These are phyloP conservation scores for Zasmidium cellare DNA, from an alignment of 2,329 filamentous ascomycete species.

Conservation along the genomic window DNA sequence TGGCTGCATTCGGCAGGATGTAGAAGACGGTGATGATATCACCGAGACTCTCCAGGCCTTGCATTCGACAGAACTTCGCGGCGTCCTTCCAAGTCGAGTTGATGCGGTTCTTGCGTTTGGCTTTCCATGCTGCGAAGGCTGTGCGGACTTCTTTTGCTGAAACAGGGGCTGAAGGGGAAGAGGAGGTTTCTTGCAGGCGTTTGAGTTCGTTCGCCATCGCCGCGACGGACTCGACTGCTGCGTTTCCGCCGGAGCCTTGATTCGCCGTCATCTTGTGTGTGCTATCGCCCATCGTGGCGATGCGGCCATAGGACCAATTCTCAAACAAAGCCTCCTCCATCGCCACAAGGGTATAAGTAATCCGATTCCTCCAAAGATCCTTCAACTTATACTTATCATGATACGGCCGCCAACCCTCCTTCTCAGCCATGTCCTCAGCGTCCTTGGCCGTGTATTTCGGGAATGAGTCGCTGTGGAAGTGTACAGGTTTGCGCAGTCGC, in stretches of 20 bases:
- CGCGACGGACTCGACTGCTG: conserved; percentile 26
- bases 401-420: conserved; percentile 24
- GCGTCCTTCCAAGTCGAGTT: conserved; percentile 17
- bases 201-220: conserved; percentile 27
- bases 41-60: conserved; percentile 15
- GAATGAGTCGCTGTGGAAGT: conserved; percentile 32
- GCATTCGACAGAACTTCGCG: conserved; percentile 21
- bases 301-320: conserved; percentile 26
- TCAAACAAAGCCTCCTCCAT: conserved; percentile 29
- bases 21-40: conserved; percentile 15
- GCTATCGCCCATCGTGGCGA: conserved; percentile 28
- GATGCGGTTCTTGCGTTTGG: conserved; percentile 19
- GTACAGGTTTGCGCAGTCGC: conserved; percentile 30
- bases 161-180: not conserved
- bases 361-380: conserved; percentile 32
- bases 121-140: conserved; percentile 22
- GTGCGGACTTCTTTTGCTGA: conserved; percentile 6
- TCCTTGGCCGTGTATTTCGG: conserved; percentile 37
- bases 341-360: conserved; percentile 31
- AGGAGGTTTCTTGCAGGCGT: conserved; percentile 8
- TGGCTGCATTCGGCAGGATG: conserved; percentile 8
- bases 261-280: conserved; percentile 31
- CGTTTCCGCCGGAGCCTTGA: conserved; percentile 25
- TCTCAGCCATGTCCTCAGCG: conserved; percentile 30
- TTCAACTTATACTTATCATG: conserved; percentile 31